Evolutionary conservation across 1,139 yeast genomes (phyloP), one percentile per base, ranked within the genome.

Genomic region (Geotrichum candidum): DNA sequence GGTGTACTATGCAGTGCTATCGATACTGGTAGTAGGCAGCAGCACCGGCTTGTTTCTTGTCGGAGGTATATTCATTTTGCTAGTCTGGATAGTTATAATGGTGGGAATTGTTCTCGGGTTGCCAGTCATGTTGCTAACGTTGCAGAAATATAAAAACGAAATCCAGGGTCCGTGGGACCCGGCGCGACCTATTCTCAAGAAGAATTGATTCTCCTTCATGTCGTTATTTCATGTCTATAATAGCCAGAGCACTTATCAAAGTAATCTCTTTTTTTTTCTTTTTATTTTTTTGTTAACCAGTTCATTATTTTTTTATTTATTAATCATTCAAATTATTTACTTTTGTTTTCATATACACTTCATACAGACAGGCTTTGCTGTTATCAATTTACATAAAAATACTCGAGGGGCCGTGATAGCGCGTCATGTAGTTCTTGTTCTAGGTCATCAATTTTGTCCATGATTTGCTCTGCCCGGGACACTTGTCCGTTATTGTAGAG

Each of bases 91-190:
- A 2, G 61, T 73, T 0, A 69, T 80, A 4, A 85, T 84, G 61
- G 65, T 78, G 1, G 72, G 78, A 59, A 81, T 87, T 2, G 73
- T 80, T 9, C 73, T 86, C n/a, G 76, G 83, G 2, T 80, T 89
- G 54, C 96, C 96, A 1, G 80, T 81, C 53, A 87, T 90, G 76
- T 86, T 89, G 67, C 74, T 89, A 60, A 81, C 81, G 53, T 75
- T 90, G 51, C 97, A 90, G 70, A 82, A 84, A 73, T 90, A 90
- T 71, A 90, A 90, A 73, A 89, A 90, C 72, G 96, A 90, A 72
- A 78, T 90, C 61, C 92, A 88, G 73, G 97, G 97, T 0, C 97
- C 97, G 0, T 90, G 97, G 97, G 97, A 90, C 73, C 85, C 88
- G 0, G 96, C 96, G 13, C 84, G 82, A 69, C 96, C 96, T 0